phyloP scores from a whole-genome alignment of 2,329 filamentous ascomycete species.

The Zasmidium cellare region DNA sequence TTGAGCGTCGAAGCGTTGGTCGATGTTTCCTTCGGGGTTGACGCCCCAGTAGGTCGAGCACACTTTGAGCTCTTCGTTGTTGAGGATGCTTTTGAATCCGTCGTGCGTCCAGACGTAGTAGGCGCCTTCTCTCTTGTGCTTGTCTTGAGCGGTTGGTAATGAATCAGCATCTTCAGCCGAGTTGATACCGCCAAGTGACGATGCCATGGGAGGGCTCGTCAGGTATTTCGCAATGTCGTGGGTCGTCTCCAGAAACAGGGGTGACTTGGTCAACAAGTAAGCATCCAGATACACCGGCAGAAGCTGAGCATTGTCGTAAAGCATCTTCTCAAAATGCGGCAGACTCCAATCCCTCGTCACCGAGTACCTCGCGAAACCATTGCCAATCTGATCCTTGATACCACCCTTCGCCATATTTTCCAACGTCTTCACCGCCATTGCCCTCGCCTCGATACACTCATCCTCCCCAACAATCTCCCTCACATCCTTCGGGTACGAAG shows the following conservation, averaged over 20 bases:
- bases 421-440: constrained; percentile 80
- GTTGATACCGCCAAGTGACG: constrained; percentile 72
- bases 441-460: constrained; percentile 70
- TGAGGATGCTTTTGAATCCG: constrained; percentile 77
- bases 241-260: constrained; percentile 74
- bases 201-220: constrained; percentile 67
- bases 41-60: constrained; percentile 85
- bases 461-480: constrained; percentile 82
- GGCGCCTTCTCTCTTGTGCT: constrained; percentile 83
- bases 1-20: constrained; percentile 77
- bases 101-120: constrained; percentile 93
- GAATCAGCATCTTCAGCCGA: constrained; percentile 92
- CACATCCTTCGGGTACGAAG: constrained; percentile 69
- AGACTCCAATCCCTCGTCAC: constrained; percentile 90
- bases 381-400: constrained; percentile 73
- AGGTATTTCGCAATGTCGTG: constrained; percentile 87
- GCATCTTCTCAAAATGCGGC: constrained; percentile 96
- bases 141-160: constrained; percentile 69
- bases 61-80: constrained; percentile 67
- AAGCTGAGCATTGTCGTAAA: constrained; percentile 88
- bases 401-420: constrained; percentile 73
- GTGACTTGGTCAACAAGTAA: constrained; percentile 67
- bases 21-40: constrained; percentile 80
- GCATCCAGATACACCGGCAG: constrained; percentile 83
- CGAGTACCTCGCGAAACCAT: constrained; percentile 81